Evolutionary conservation across 441 rosid genomes (phyloP), one percentile per base, ranked within the genome.

Genomic region (Macaranga tanarius): DNA sequence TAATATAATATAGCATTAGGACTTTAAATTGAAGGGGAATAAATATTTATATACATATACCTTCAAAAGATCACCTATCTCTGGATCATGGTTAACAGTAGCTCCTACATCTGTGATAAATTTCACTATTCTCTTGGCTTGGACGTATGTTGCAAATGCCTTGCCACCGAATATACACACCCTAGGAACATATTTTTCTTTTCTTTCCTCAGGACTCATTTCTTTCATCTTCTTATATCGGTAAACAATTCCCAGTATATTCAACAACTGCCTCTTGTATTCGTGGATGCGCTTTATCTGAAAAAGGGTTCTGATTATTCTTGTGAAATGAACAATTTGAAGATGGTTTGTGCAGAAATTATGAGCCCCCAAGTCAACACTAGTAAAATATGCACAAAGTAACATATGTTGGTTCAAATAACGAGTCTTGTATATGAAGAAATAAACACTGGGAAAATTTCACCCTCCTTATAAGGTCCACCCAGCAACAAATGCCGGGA

Each of bases 121-220:
- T 78, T 92, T 95, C 75, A 95, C 98, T 70, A 95, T 95, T 81
- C 98, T 91, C 87, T 95, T 95, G 55, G 99, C 99, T 84, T 92
- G 99, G 28, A 92, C 86, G 42, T 91, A 92, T 10, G 99, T 95
- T 44, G 99, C 85, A 66, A 95, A 95, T 59, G 99, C 99, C 79
- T 95, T 95, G 11, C 99, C 99, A 8, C 98, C 99, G 79, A 95
- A 92, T 81, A 95, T 89, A 80, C 99, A 95, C 73, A 92, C 98
- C 80, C 99, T 86, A 1, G 99, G 97, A 67, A 81, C 92, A 75
- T 75, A 95, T 61, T 77, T 86, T 31, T 79, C 78, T 72, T 77
- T 84, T 80, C 98, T 91, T 79, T 92, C 95, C 23, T 67, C 82
- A n/a, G 85, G 81, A 77, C 73, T 89, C 96, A 90, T 88, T 84